A percentile compares a stretch with the other conserved stretches of the same genome.
These are phyloP conservation scores for Penicillium sp. DNA, from an alignment of 2,329 filamentous ascomycete genomes.

Conservation along the genomic window DNA sequence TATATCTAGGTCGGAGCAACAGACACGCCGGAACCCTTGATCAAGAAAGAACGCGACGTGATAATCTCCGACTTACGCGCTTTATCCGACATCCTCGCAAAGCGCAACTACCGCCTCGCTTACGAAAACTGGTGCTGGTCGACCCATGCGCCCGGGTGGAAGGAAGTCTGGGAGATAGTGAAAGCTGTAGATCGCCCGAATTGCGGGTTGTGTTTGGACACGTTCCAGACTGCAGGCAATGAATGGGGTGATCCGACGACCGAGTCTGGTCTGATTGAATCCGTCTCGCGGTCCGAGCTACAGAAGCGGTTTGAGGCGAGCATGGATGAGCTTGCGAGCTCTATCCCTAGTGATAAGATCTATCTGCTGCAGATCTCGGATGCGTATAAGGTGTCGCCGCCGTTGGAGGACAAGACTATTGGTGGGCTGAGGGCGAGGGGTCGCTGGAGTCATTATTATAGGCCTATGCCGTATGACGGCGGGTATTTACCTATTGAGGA, in stretches of 20 bases:
- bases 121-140: constrained; percentile 87
- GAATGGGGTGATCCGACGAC: constrained; percentile 74
- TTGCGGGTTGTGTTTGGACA: constrained; percentile 73
- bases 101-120: constrained; percentile 61
- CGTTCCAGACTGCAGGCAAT: constrained; percentile 71
- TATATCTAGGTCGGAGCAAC: constrained; percentile 58
- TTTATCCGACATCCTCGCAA: constrained; percentile 62
- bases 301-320: constrained; percentile 54
- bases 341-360: constrained; percentile 68
- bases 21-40: constrained; percentile 59
- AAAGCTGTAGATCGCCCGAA: constrained; percentile 62
- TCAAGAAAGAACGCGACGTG: constrained; percentile 47
- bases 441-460: constrained; percentile 69
- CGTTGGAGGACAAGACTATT: constrained; percentile 55
- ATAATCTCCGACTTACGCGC: constrained; percentile 63
- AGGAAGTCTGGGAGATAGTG: constrained; percentile 68
- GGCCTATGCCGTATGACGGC: constrained; percentile 67
- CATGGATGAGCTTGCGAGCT: constrained; percentile 56
- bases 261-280: constrained; percentile 57
- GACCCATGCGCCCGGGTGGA: constrained; percentile 67
- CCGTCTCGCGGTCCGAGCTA: constrained; percentile 48
- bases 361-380: constrained; percentile 74
- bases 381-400: constrained; percentile 63
- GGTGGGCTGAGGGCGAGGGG: constrained; percentile 60
- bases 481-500: constrained; percentile 69